These are phyloP conservation scores for Alternaria rosae DNA, from an alignment of 2,329 filamentous ascomycete genomes.

Conservation along the genomic window DNA sequence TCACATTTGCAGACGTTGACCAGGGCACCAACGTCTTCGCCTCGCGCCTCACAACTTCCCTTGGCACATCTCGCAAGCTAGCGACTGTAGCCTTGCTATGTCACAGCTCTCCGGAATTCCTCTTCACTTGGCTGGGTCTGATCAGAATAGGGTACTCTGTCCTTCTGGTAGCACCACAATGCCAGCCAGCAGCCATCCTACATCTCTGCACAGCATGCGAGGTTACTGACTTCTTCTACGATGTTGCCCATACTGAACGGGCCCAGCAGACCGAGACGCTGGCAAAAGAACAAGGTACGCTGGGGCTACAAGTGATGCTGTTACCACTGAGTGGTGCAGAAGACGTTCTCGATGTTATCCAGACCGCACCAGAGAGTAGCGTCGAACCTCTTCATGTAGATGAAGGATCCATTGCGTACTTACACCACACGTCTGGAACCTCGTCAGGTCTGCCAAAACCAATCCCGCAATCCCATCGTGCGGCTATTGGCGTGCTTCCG, in stretches of 20 bases:
- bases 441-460: slow-evolving; percentile 69
- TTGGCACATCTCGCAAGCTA: slow-evolving; percentile 20
- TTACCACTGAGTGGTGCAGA: slow-evolving; percentile 30
- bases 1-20: slow-evolving; percentile 49
- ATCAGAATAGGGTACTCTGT: slow-evolving; percentile 64
- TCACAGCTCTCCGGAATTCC: slow-evolving; percentile 64
- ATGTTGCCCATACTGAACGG: slow-evolving; percentile 50
- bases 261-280: slow-evolving; percentile 35
- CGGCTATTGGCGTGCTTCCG: slow-evolving; percentile 63
- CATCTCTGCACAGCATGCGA: slow-evolving; percentile 61
- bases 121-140: slow-evolving; percentile 67
- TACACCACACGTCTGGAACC: slow-evolving; percentile 71
- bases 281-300: slow-evolving; percentile 16
- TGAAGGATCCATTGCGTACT: slow-evolving; percentile 60
- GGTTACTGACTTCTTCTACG: slow-evolving; percentile 56
- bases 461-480: slow-evolving; percentile 65
- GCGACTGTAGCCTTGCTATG: slow-evolving; percentile 62
- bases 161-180: slow-evolving; percentile 64
- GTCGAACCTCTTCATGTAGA: slow-evolving; percentile 19
- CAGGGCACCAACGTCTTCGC: slow-evolving; percentile 49
- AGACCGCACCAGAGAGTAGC: slow-evolving; percentile 11
- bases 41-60: slow-evolving; percentile 27
- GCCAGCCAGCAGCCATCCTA: slow-evolving; percentile 56
- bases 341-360: slow-evolving; percentile 30
- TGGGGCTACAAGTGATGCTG: slow-evolving; percentile 12